phyloP scores from a whole-genome alignment of 2,329 filamentous ascomycete genomes.

The Hypomyces rosellus region DNA sequence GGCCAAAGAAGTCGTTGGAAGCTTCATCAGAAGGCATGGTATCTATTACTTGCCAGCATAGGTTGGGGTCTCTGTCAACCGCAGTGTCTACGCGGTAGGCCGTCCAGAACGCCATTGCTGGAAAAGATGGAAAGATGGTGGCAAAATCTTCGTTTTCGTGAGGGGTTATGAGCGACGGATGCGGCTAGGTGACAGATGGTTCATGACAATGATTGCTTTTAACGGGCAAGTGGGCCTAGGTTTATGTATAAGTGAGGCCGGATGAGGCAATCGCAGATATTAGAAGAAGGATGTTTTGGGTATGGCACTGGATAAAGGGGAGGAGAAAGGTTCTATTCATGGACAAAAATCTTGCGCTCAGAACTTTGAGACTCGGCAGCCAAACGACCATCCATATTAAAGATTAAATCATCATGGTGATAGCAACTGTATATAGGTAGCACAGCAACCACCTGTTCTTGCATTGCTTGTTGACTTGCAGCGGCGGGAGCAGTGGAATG shows the following conservation, averaged over 20 bases:
- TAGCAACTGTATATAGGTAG: slow-evolving; percentile 4
- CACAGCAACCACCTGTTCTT: slow-evolving; percentile 9
- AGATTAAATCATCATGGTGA: neutral
- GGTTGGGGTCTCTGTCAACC: slow-evolving; percentile 29
- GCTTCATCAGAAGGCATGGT: slow-evolving; percentile 22
- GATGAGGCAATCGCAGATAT: slow-evolving; percentile 3
- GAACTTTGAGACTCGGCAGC: slow-evolving; percentile 2
- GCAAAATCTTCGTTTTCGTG: slow-evolving; percentile 6
- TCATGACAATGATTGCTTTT: slow-evolving; percentile 1
- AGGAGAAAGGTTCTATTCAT: neutral
- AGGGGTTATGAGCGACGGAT: slow-evolving; percentile 6
- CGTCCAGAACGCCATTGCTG: slow-evolving; percentile 31
- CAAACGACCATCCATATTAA: slow-evolving; percentile 5
- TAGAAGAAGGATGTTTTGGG: neutral
- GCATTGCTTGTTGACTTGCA: slow-evolving; percentile 9
- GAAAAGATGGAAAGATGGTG: neutral
- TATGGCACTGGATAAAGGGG: neutral
- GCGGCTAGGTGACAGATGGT: slow-evolving; percentile 7
- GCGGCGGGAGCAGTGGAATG: slow-evolving; percentile 19
- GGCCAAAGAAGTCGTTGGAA: slow-evolving; percentile 29
- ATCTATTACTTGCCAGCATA: slow-evolving; percentile 30
- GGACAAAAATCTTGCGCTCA: slow-evolving; percentile 3
- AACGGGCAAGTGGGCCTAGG: slow-evolving; percentile 1
- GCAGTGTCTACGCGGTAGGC: slow-evolving; percentile 26
- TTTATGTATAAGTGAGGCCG: slow-evolving; percentile 4